A percentile compares a stretch with the other conserved stretches of the same genome.
Conservation (phyloP, 352 stramenopile species). For the Phytopythium litorale region DNA sequence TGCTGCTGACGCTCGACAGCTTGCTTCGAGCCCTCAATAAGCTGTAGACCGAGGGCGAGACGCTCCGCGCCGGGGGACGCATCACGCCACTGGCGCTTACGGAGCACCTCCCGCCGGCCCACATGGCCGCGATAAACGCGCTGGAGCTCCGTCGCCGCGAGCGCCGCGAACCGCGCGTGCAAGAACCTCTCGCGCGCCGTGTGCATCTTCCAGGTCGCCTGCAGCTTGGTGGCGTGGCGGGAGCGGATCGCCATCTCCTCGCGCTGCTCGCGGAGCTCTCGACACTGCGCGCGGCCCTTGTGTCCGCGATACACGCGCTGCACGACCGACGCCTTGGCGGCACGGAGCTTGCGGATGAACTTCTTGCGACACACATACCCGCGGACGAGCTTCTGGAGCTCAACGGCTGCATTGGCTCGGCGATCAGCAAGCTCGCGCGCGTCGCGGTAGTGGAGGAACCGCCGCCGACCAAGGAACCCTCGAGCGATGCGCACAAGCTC, state of each 20-base stretch:
- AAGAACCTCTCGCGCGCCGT: constrained; percentile 64
- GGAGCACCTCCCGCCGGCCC: constrained; percentile 53
- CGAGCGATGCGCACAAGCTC: constrained; percentile 66
- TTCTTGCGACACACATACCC: constrained; percentile 53
- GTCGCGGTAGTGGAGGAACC: constrained; percentile 27
- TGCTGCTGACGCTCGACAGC: constrained; percentile 91
- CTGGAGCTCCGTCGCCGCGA: constrained; percentile 90
- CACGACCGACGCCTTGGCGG: constrained; percentile 41
- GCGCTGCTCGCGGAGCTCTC: constrained; percentile 35
- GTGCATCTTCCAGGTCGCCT: constrained; percentile 90
- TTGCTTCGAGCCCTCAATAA: constrained; percentile 93
- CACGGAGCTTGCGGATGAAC: constrained; percentile 38
- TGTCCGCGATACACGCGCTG: constrained; percentile 78
- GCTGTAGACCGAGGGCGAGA: constrained; percentile 82
- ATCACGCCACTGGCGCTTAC: constrained; percentile 85
- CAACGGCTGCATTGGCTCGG: constrained; percentile 25
- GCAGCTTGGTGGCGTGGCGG: constrained; percentile 72
- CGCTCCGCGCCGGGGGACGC: constrained; percentile 86
- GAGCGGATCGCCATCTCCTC: constrained; percentile 26
- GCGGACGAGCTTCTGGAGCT: constrained; percentile 66
- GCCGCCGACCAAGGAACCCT: constrained; percentile 52
- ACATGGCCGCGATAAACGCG: constrained; percentile 85
- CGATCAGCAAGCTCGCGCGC: constrained; percentile 16
- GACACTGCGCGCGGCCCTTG: constrained; percentile 36
- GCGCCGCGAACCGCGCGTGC: constrained; percentile 45